A percentile compares a stretch with the other conserved stretches of the same genome.
phyloP scores from a whole-genome alignment of 805 yeast species.

The Spathaspora boniae region DNA sequence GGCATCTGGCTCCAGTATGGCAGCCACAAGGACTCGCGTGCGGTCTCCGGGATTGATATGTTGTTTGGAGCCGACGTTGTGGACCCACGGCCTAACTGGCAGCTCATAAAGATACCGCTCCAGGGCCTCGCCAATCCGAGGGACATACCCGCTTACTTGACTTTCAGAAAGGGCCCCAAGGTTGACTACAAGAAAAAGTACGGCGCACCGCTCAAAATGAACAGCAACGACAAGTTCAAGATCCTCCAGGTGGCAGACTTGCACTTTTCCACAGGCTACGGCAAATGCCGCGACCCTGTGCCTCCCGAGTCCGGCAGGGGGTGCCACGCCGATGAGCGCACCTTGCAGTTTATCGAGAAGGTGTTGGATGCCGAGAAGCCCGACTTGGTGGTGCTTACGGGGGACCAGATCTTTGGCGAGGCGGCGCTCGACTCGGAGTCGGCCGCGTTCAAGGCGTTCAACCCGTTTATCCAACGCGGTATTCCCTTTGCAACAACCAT shows the following conservation, averaged over 20 bases:
- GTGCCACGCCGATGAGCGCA: slow-evolving; percentile 79
- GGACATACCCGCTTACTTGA: slow-evolving; percentile 23
- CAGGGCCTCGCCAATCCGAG: slow-evolving; percentile 17
- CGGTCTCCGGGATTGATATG: slow-evolving; percentile 60
- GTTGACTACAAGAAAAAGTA: slow-evolving; percentile 23
- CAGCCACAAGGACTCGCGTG: slow-evolving; percentile 24
- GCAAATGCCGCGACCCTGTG: slow-evolving; percentile 71
- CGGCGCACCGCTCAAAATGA: slow-evolving; percentile 33
- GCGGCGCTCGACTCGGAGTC: slow-evolving; percentile 78
- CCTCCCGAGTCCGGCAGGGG: slow-evolving; percentile 46
- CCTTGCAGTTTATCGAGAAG: slow-evolving; percentile 54
- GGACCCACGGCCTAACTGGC: slow-evolving; percentile 79
- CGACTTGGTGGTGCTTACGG: slow-evolving; percentile 80
- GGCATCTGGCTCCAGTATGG: slow-evolving; percentile 66
- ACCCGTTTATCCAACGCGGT: slow-evolving; percentile 60
- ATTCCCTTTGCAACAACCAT: slow-evolving; percentile 84
- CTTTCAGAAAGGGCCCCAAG: slow-evolving; percentile 34
- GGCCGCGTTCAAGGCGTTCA: slow-evolving; percentile 70
- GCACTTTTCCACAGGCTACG: slow-evolving; percentile 83
- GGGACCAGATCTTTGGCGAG: slow-evolving; percentile 88
- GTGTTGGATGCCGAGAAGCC: slow-evolving; percentile 78
- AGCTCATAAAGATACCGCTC: slow-evolving; percentile 26
- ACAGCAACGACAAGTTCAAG: slow-evolving; percentile 55
- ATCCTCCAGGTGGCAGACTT: slow-evolving; percentile 88
- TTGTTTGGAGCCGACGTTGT: slow-evolving; percentile 70